Conservation (phyloP, 2,329 filamentous ascomycete species). For the Xylaria hypoxylon region DNA sequence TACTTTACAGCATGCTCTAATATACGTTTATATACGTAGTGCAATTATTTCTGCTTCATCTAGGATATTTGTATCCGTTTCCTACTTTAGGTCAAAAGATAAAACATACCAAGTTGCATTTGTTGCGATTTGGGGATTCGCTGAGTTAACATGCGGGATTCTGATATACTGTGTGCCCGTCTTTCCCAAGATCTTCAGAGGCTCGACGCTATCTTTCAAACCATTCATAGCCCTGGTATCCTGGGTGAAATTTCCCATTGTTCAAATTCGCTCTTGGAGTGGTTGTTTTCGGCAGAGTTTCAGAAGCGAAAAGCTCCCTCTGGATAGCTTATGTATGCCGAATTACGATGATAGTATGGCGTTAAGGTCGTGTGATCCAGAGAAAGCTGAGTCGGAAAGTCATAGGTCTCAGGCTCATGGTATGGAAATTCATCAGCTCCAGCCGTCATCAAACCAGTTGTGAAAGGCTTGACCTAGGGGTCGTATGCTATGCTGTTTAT, state of each 20-base stretch:
- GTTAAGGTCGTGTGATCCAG: background rate
- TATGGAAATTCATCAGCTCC: background rate
- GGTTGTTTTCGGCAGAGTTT: too few relatives aligned
- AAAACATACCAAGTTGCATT: constrained; percentile 21
- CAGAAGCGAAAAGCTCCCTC: background rate
- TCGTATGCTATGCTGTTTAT: too few relatives aligned
- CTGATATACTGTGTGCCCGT: constrained; percentile 31
- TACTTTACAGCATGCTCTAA: background rate
- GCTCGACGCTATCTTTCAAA: constrained; percentile 2
- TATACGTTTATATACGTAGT: background rate
- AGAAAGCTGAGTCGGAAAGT: background rate
- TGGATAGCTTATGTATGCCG: background rate
- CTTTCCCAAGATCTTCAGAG: constrained; percentile 19
- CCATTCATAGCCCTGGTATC: background rate
- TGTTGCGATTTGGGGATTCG: constrained; percentile 27
- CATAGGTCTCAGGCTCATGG: background rate
- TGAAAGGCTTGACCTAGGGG: too few relatives aligned
- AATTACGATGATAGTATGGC: background rate
- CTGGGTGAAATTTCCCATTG: background rate
- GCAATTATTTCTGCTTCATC: constrained; percentile 22
- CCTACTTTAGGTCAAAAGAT: constrained; percentile 12
- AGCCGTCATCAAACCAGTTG: background rate
- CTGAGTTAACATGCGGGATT: constrained; percentile 30
- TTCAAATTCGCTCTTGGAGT: too few relatives aligned
- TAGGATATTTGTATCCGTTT: constrained; percentile 12